Base-by-base conservation (phyloP, 352 stramenopile species). In the Pythium chondricola region DNA sequence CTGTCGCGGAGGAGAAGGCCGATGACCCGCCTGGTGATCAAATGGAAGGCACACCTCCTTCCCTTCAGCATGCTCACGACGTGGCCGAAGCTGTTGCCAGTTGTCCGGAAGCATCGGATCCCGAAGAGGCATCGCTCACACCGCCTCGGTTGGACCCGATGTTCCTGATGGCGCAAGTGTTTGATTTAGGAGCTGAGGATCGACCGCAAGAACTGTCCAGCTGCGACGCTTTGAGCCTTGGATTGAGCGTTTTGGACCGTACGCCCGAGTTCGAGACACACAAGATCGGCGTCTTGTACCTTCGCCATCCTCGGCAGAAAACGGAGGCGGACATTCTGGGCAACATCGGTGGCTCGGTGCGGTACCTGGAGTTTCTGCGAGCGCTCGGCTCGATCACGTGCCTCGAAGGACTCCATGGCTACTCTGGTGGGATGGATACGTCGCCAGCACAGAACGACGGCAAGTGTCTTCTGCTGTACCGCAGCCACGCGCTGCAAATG, bases 121-220 rank as follows among this genome's bases (percentile, higher is more conserved):
- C n/a, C n/a, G n/a, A n/a, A n/a, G n/a, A n/a, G n/a, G n/a, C n/a
- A n/a, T n/a, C n/a, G n/a, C n/a, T n/a, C n/a, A n/a, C n/a, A n/a
- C n/a, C n/a, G n/a, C n/a, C n/a, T n/a, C n/a, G n/a, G n/a, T n/a
- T n/a, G n/a, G 71, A 92, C 31, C 80, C 83, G 30, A 63, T 74
- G 39, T 76, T 85, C 48, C 49, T 93, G 30, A 93, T 93, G 83
- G 85, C 83, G 69, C 73, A 90, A 52, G 48, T 93, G 1, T 93
- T 90, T 41, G 78, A 90, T 41, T 38, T 90, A 30, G 71, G 71
- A 0, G 50, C 64, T 29, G 59, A 75, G 32, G 70, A 70, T 24
- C 71, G 73, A 10, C 82, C 79, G 21, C 67, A 86, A 38, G 46
- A 85, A 26, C 54, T 93, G n/a, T 58, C 55, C 11, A 63, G 88